Evolutionary conservation across 1,284 basidiomycete genomes (phyloP).

Genomic region (Sphaerobolus stellatus): DNA sequence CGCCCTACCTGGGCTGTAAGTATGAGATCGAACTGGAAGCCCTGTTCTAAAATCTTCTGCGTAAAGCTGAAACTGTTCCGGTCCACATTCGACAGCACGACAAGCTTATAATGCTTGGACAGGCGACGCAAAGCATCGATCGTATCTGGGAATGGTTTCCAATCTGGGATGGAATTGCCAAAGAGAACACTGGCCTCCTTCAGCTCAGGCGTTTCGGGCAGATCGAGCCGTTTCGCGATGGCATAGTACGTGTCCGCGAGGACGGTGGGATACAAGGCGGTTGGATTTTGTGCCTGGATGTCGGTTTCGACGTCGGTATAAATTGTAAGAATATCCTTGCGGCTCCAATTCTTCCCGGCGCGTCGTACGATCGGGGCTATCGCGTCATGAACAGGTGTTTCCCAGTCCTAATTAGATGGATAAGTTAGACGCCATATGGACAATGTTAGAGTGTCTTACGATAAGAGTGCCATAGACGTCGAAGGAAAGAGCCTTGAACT

Average conservation of each 20-base stretch:
- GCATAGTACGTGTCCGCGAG: conserved; percentile 53
- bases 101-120: conserved; percentile 61
- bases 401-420: conserved; percentile 72
- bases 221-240: conserved; percentile 31
- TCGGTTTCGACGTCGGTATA: conserved; percentile 56
- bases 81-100: conserved; percentile 75
- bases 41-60: conserved; percentile 28
- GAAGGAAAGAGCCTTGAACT: conserved; percentile 54
- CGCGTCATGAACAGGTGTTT: conserved; percentile 56
- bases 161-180: conserved; percentile 56
- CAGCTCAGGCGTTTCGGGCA: conserved; percentile 19
- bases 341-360: conserved; percentile 44
- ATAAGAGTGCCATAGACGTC: conserved; percentile 73
- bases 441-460: conserved; percentile 37
- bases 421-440: too few species aligned
- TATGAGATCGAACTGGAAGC: conserved; percentile 60
- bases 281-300: conserved; percentile 56
- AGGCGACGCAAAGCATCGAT: conserved; percentile 55
- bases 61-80: conserved; percentile 37
- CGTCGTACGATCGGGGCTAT: conserved; percentile 52
- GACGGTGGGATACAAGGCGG: conserved; percentile 59
- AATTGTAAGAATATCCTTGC: conserved; percentile 50
- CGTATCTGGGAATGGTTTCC: conserved; percentile 69
- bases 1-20: conserved; percentile 44
- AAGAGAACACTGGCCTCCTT: conserved; percentile 39